phyloP scores from a whole-genome alignment of 805 yeast species.

The Komagataella kurtzmanii region DNA sequence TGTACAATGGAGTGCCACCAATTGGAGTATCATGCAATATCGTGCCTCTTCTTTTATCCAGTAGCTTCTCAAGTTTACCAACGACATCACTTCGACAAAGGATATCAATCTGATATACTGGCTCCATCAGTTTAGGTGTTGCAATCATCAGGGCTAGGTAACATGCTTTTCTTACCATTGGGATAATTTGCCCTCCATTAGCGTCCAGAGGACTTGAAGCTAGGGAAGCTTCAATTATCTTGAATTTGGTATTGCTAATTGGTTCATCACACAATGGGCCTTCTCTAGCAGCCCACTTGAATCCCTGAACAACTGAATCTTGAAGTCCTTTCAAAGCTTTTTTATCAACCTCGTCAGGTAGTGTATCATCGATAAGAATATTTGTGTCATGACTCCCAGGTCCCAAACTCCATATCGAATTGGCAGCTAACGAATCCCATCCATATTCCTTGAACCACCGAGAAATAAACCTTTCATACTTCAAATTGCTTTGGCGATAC shows the following conservation, averaged over 20 bases:
- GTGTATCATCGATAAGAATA: conserved; percentile 54
- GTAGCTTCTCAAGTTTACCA: conserved; percentile 14
- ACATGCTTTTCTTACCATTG: conserved; percentile 75
- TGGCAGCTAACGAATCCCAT: conserved; percentile 78
- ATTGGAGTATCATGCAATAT: conserved; percentile 35
- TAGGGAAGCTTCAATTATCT: conserved; percentile 46
- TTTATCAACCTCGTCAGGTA: conserved; percentile 59
- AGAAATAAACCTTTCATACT: conserved; percentile 30
- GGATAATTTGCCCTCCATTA: conserved; percentile 61
- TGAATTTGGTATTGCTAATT: conserved; percentile 55
- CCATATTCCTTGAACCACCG: conserved; percentile 43
- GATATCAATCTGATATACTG: conserved; percentile 49
- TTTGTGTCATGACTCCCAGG: conserved; percentile 43
- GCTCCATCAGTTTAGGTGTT: conserved; percentile 70
- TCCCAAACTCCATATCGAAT: conserved; percentile 73
- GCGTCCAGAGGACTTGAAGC: conserved; percentile 33
- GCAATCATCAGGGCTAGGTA: conserved; percentile 71
- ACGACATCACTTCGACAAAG: conserved; percentile 32
- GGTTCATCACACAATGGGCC: conserved; percentile 93
- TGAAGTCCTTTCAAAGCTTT: conserved; percentile 27
- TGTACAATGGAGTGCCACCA: conserved; percentile 59
- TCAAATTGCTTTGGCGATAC: conserved; percentile 7
- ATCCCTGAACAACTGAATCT: conserved; percentile 59
- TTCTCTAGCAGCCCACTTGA: conserved; percentile 68
- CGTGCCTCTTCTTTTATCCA: conserved; percentile 62